phyloP scores from a whole-genome alignment of 441 rosid genomes.

The Adansonia rubrostipa region DNA sequence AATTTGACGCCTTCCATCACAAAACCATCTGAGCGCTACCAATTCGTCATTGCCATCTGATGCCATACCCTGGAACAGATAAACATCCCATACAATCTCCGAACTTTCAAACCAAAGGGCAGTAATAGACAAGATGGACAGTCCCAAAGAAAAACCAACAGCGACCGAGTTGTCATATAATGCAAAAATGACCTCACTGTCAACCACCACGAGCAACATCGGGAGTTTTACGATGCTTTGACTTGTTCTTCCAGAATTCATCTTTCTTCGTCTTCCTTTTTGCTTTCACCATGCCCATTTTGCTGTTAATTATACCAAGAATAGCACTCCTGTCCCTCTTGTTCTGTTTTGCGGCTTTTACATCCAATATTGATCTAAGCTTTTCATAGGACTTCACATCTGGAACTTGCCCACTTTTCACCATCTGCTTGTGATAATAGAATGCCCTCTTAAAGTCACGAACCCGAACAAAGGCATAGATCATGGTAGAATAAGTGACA shows the following conservation, averaged over 20 bases:
- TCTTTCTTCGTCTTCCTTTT: conserved; percentile 79
- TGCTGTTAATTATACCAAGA: conserved; percentile 78
- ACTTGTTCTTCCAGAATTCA: conserved; percentile 86
- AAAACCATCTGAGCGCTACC: not conserved
- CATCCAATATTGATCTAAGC: conserved; percentile 77
- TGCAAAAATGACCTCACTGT: conserved; percentile 8
- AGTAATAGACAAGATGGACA: not conserved
- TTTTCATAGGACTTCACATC: conserved; percentile 75
- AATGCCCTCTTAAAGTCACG: conserved; percentile 91
- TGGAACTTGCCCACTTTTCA: conserved; percentile 74
- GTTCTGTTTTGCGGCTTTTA: conserved; percentile 71
- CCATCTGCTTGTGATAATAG: conserved; percentile 88
- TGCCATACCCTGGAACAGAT: not conserved
- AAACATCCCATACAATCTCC: not conserved
- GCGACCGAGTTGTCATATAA: not conserved
- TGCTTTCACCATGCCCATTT: conserved; percentile 59
- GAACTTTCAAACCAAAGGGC: not conserved
- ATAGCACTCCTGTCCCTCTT: conserved; percentile 74
- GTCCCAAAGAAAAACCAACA: not conserved
- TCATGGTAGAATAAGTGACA: conserved; percentile 81
- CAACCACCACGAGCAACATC: conserved; percentile 13
- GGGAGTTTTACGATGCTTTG: conserved; percentile 38
- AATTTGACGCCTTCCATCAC: not conserved
- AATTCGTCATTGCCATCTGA: not conserved
- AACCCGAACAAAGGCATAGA: conserved; percentile 79